Percentiles rank a stretch among this genome's conserved stretches.
Evolutionary conservation across 352 stramenopile species (phyloP).

Genomic region (Poterioochromonas sp.): DNA sequence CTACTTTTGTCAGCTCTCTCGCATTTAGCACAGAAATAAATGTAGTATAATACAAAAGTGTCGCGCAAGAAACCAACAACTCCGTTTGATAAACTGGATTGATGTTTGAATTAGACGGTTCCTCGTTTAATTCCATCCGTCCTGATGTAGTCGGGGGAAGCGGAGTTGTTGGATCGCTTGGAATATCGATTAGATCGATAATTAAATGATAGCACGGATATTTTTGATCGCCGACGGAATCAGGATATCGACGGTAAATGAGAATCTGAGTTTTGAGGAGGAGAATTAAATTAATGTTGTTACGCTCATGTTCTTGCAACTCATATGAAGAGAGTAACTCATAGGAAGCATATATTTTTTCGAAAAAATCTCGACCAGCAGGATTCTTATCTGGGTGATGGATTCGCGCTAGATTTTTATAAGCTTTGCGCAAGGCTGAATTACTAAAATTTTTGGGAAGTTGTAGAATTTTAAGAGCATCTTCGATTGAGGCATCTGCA

Average conservation of each 20-base stretch:
- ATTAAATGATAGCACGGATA: constrained; percentile 51
- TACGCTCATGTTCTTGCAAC: constrained; percentile 2
- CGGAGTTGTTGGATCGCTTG: not conserved
- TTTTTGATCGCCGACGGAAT: constrained; percentile 48
- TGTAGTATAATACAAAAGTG: not conserved
- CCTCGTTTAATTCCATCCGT: too few relatives aligned
- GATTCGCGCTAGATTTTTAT: constrained; percentile 50
- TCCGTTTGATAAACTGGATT: not conserved
- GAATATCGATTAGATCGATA: constrained; percentile 39
- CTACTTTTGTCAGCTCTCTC: constrained; percentile 47
- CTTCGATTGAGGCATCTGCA: constrained; percentile 46
- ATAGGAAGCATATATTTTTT: constrained; percentile 57
- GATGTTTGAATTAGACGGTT: too few relatives aligned
- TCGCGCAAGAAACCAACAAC: not conserved
- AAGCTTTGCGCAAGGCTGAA: constrained; percentile 47
- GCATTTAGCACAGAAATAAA: constrained; percentile 50
- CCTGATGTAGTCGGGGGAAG: not conserved
- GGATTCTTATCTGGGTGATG: constrained; percentile 60
- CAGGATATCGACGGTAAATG: constrained; percentile 48
- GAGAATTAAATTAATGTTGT: constrained; percentile 46
- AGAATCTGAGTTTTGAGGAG: constrained; percentile 50
- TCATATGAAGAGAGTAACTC: constrained; percentile 48
- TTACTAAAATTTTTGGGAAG: constrained; percentile 46
- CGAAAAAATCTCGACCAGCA: constrained; percentile 57
- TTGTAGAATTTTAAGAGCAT: constrained; percentile 49